These are phyloP conservation scores for Syzygium grande DNA, from an alignment of 345 rosid genomes.

Conservation along the genomic window DNA sequence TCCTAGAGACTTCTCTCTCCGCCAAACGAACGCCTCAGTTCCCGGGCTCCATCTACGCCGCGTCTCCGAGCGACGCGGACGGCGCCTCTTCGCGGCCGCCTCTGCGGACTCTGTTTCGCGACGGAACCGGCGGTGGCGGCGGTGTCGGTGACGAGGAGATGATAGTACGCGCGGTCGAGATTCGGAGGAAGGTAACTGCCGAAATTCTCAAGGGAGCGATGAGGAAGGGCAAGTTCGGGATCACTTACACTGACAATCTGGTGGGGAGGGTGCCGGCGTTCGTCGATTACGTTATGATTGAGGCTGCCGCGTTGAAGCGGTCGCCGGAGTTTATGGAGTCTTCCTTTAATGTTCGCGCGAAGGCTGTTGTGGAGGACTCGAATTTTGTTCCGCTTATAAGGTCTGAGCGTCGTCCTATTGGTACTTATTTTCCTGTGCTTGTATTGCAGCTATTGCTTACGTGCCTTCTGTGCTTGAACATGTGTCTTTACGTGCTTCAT, in stretches of 20 bases:
- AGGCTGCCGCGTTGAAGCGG: slow-evolving; percentile 72
- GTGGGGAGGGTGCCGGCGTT: slow-evolving; percentile 41
- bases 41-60: slow-evolving; percentile 26
- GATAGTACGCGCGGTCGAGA: slow-evolving; percentile 63
- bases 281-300: slow-evolving; percentile 66
- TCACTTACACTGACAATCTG: slow-evolving; percentile 71
- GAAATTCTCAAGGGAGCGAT: slow-evolving; percentile 63
- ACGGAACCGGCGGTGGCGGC: slow-evolving; percentile 1
- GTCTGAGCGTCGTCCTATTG: slow-evolving; percentile 10
- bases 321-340: slow-evolving; percentile 39
- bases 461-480: background rate
- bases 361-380: slow-evolving; percentile 47
- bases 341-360: slow-evolving; percentile 54
- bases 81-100: background rate
- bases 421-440: background rate
- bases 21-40: slow-evolving; percentile 56
- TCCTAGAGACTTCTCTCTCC: slow-evolving; percentile 50
- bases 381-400: slow-evolving; percentile 71
- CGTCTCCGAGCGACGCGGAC: background rate
- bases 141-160: slow-evolving; percentile 46
- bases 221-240: slow-evolving; percentile 75
- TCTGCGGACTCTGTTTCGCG: slow-evolving; percentile 15
- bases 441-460: background rate
- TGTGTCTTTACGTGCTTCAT: background rate
- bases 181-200: slow-evolving; percentile 60